Base-by-base conservation (phyloP, 2,329 filamentous ascomycete genomes). In the Cladosporium sp. region DNA sequence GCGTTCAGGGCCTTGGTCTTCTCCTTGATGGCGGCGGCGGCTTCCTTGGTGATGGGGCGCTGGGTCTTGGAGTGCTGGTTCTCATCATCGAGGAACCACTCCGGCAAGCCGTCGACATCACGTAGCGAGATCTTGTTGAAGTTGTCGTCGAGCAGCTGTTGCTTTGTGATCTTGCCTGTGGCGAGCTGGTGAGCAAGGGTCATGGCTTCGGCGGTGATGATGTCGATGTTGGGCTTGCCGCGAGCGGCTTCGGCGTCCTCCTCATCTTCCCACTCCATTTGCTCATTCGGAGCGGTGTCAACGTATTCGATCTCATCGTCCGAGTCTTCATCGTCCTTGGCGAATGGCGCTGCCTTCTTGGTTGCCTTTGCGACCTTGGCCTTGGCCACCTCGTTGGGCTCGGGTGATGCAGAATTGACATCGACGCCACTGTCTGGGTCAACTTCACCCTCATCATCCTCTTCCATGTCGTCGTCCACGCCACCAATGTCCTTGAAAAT, bases 131-230 rank as follows among this genome's bases (percentile, higher is more conserved):
- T 92, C 78, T 92, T 95, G 83, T 97, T 97, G 85, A 95, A 99
- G 49, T 89, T 90, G 68, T 98, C 94, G 74, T 99, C 96, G 55
- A 94, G 82, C 5, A 97, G 82, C 72, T 97, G 92, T 65, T 90
- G 80, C 55, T 87, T 90, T 0, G 89, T 91, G 78, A 90, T 93
- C 76, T 94, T 86, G 54, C 94, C 94, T 0, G 90, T 92, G 3
- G 93, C 95, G 67, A 99, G 89, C 75, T 92, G 87, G 71, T 98
- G 95, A 0, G 95, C 96, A 18, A 99, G 85, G 0, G 94, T 96
- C 95, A 99, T 99, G 70, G 96, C 95, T 83, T 99, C 95, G 5
- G 93, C 95, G n/a, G 95, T 99, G 75, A 98, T 96, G 74, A 99
- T 98, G 77, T 98, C 93, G 79, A 99, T 96, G 76, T 97, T 93